Conservation (phyloP, 225 moss, liverwort and hornwort genomes). For the Marchantia paleacea region DNA sequence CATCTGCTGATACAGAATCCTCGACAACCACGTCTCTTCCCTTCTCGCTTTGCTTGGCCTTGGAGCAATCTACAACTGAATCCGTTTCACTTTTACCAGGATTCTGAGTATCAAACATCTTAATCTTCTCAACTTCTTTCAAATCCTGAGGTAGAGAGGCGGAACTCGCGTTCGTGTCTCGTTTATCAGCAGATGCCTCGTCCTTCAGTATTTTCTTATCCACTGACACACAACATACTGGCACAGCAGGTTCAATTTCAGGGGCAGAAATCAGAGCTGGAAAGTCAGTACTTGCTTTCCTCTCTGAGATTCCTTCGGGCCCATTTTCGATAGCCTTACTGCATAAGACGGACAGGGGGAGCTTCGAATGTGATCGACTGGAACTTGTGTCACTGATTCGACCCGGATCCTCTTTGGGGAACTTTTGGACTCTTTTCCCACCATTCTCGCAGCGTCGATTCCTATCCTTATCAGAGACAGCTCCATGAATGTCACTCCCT, state of each 20-base stretch:
- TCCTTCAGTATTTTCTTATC: not conserved
- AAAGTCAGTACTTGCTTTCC: not conserved
- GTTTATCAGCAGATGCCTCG: not conserved
- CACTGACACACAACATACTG: not conserved
- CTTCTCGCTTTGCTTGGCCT: not conserved
- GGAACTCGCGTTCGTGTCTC: not conserved
- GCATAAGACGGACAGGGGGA: constrained; percentile 37
- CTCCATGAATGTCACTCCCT: constrained; percentile 7
- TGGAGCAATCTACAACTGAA: not conserved
- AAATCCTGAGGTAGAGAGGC: not conserved
- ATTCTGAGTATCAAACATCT: not conserved
- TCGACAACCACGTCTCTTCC: not conserved
- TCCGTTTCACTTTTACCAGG: not conserved
- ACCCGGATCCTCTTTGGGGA: constrained; percentile 10
- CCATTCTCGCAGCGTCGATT: constrained; percentile 13
- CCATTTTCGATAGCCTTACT: constrained; percentile 29
- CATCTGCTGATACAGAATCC: not conserved
- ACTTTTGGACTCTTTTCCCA: constrained; percentile 19
- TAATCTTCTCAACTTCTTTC: not conserved
- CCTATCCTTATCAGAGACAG: constrained; percentile 3
- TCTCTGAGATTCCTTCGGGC: not conserved
- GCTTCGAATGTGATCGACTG: constrained; percentile 16
- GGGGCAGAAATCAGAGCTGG: constrained; percentile 1
- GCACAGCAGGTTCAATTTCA: not conserved
- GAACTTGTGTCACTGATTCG: constrained; percentile 20